Conservation (phyloP, 1,284 basidiomycete genomes). For the Cutaneotrichosporon dermatis region DNA sequence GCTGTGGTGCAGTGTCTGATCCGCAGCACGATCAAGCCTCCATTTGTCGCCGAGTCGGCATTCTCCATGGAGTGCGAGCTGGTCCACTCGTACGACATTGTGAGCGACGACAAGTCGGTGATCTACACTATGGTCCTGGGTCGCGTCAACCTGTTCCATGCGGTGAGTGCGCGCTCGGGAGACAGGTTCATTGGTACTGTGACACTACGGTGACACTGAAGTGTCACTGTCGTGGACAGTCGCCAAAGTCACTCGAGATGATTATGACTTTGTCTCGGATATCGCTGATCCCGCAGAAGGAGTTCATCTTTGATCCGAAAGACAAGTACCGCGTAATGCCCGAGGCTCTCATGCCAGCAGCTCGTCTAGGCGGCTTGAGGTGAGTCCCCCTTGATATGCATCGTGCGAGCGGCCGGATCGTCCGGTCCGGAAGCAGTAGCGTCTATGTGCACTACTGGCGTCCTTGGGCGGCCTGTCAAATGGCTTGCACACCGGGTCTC, state of each 20-base stretch:
- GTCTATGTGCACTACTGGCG: too few relatives aligned
- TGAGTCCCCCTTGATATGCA: slow-evolving; percentile 47
- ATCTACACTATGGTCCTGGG: slow-evolving; percentile 62
- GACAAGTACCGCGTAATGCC: slow-evolving; percentile 32
- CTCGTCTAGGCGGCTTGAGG: slow-evolving; percentile 60
- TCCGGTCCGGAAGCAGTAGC: too few relatives aligned
- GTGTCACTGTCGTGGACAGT: too few relatives aligned
- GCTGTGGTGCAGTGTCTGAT: too few relatives aligned
- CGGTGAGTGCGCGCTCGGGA: slow-evolving; percentile 32
- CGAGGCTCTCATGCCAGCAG: slow-evolving; percentile 59
- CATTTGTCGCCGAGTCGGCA: slow-evolving; percentile 66
- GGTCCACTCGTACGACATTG: slow-evolving; percentile 58
- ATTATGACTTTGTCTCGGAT: too few relatives aligned
- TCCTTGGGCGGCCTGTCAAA: too few relatives aligned
- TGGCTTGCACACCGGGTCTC: not conserved
- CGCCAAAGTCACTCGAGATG: too few relatives aligned
- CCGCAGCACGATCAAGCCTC: slow-evolving; percentile 54
- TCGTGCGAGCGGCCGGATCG: too few relatives aligned
- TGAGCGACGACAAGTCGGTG: slow-evolving; percentile 46
- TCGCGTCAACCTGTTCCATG: slow-evolving; percentile 61
- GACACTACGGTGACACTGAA: too few relatives aligned
- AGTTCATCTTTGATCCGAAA: slow-evolving; percentile 56
- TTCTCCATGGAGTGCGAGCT: slow-evolving; percentile 70
- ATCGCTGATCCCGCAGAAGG: slow-evolving; percentile 45
- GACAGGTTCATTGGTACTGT: too few relatives aligned